Percentiles rank a stretch among this genome's conserved stretches.
These are phyloP conservation scores for cucumber (Cucumis sativus) DNA, from an alignment of 306 rosid genomes.

Conservation along the genomic window DNA sequence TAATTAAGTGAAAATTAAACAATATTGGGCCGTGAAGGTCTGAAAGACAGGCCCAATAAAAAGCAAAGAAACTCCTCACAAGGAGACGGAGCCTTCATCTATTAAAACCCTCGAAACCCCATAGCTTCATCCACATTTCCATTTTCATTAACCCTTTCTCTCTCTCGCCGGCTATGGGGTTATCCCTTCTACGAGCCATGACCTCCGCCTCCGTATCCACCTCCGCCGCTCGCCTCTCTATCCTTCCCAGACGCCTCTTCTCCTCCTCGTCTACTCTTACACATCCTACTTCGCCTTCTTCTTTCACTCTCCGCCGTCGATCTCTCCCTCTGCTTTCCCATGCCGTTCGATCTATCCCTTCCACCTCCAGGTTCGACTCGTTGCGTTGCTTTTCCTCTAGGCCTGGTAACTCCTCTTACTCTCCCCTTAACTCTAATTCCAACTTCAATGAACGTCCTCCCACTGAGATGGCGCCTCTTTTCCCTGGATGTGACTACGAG, in stretches of 20 bases:
- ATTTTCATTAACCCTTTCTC: not conserved
- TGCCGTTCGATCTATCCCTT: conserved; percentile 7
- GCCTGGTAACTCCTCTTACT: conserved; percentile 53
- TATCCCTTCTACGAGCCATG: conserved; percentile 38
- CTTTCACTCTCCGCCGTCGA: conserved; percentile 24
- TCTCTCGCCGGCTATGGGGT: conserved; percentile 24
- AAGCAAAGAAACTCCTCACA: not conserved
- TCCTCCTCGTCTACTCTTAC: conserved; percentile 21
- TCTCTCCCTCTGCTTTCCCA: conserved; percentile 32
- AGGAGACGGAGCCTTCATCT: not conserved
- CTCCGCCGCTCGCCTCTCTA: conserved; percentile 18
- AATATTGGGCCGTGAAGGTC: not conserved
- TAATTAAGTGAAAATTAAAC: too few species aligned
- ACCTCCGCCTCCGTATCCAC: conserved; percentile 13
- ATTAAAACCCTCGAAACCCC: not conserved
- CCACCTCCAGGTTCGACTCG: conserved; percentile 24
- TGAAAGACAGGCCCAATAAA: not conserved
- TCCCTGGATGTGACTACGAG: conserved; percentile 90
- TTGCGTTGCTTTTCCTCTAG: conserved; percentile 62
- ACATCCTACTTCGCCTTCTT: conserved; percentile 21
- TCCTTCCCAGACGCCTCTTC: conserved; percentile 28
- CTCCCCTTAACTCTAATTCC: conserved; percentile 67
- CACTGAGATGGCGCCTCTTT: conserved; percentile 91
- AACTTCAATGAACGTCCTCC: conserved; percentile 87
- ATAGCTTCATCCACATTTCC: not conserved